Percentiles rank a stretch among this genome's conserved stretches.
Evolutionary conservation across 768 basidiomycete species (phyloP).

Genomic region (Suillus bovinus): DNA sequence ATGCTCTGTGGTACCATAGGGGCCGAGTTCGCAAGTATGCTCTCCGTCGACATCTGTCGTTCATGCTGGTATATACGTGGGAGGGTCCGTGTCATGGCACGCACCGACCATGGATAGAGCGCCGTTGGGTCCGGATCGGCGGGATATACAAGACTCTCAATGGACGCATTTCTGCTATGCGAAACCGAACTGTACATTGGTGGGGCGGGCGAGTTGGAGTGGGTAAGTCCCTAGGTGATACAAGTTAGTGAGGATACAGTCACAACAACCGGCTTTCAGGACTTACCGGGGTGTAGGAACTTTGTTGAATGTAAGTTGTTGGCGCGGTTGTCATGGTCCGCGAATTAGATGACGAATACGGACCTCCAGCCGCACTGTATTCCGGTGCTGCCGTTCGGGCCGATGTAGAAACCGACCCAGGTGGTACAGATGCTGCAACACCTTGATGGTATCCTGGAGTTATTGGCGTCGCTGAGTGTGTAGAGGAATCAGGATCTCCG

Average conservation of each 20-base stretch:
- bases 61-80: slow-evolving; percentile 19
- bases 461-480: slow-evolving; percentile 16
- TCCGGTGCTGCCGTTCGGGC: slow-evolving; percentile 8
- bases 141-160: slow-evolving; percentile 23
- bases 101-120: slow-evolving; percentile 39
- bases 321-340: slow-evolving; percentile 3
- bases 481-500: slow-evolving; percentile 18
- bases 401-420: not conserved
- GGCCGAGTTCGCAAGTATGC: slow-evolving; percentile 23
- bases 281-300: not conserved
- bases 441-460: not conserved
- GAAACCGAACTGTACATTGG: slow-evolving; percentile 4
- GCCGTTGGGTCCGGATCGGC: slow-evolving; percentile 28
- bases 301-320: not conserved
- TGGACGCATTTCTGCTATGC: slow-evolving; percentile 19
- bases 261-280: not conserved
- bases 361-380: not conserved
- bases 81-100: slow-evolving; percentile 34
- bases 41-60: slow-evolving; percentile 29
- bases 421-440: too few species aligned
- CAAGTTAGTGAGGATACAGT: not conserved
- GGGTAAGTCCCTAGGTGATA: slow-evolving; percentile 2
- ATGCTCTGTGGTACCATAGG: slow-evolving; percentile 24
- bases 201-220: slow-evolving; percentile 4
- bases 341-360: not conserved